These are phyloP conservation scores for Pseudocercospora cruenta DNA, from an alignment of 2,329 filamentous ascomycete species.

Conservation along the genomic window DNA sequence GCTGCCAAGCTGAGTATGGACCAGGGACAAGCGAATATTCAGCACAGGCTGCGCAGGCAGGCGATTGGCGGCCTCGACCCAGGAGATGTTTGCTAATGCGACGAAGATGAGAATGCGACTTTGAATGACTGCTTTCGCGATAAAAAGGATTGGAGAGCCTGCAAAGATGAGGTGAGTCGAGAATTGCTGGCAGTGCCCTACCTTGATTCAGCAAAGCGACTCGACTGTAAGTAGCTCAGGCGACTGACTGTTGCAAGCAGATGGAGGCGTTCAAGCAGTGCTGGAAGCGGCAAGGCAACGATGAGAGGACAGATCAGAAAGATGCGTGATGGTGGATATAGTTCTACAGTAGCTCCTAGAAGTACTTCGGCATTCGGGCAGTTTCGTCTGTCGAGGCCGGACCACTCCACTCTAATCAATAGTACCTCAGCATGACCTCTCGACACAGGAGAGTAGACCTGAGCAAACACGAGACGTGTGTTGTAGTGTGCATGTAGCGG, in stretches of 20 bases:
- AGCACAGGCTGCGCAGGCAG: constrained; percentile 91
- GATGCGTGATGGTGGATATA: constrained; percentile 56
- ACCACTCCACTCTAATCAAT: neutral
- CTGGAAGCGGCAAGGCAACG: constrained; percentile 89
- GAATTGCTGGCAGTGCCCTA: constrained; percentile 7
- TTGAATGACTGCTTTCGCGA: constrained; percentile 96
- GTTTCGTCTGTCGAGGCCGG: neutral
- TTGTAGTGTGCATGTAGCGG: neutral
- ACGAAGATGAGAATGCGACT: constrained; percentile 78
- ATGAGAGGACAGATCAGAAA: constrained; percentile 77
- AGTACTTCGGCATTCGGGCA: neutral
- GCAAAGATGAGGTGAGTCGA: constrained; percentile 77
- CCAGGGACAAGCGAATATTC: constrained; percentile 95
- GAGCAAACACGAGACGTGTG: neutral
- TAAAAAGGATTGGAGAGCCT: constrained; percentile 93
- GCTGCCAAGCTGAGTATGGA: constrained; percentile 12
- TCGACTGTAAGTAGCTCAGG: neutral
- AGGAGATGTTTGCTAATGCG: constrained; percentile 8
- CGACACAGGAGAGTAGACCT: neutral
- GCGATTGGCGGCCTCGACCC: constrained; percentile 18
- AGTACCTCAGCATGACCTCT: neutral
- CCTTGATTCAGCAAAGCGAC: constrained; percentile 4
- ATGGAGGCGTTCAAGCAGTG: constrained; percentile 88
- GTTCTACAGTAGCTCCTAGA: too few species aligned
- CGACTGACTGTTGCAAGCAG: constrained; percentile 52